Evolutionary conservation across 2,329 filamentous ascomycete genomes (phyloP), one percentile per base, ranked within the genome.

Genomic region (Alternaria incomplexa): DNA sequence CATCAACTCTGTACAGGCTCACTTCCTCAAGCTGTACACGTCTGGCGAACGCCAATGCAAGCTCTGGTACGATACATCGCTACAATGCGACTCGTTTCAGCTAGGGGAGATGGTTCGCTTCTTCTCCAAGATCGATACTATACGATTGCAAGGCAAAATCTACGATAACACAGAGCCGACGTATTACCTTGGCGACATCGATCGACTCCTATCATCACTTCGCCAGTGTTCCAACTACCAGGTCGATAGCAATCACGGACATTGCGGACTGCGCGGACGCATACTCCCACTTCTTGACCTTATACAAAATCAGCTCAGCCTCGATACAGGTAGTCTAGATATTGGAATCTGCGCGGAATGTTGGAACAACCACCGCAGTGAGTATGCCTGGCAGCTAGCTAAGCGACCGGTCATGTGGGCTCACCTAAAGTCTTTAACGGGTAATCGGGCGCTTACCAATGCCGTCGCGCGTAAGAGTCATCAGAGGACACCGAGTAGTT

Each of bases 61-160:
- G 70, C 84, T 93, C 0, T 91, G 91, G 56, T 93, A 93, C 77
- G 90, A 92, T 72, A 89, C 88, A 3, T 91, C 88, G 64, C 80
- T 86, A 2, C 88, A 90, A 45, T 93, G 91, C 77, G 91, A 94
- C 80, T 89, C 88, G 2, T 94, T 91, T 73, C 91, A 94, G 78
- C 85, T 94, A 1, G 91, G 91, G 22, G 90, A 93, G 79, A 92
- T 92, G 84, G 80, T 93, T 66, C 89, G 88, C 68, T 93, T 93
- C 78, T 86, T 93, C 36, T 81, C 83, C 13, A 84, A 85, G 67
- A 88, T 88, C 67, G 84, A 86, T 26, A 86, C 92, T 0, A 73
- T 93, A 5, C 86, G 85, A 40, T 79, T 92, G 1, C 78, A 81
- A 62, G 79, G 82, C 25, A 80, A 77, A 22, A 79, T 85, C 13